phyloP scores from a whole-genome alignment of 2,329 filamentous ascomycete genomes.

The Didymella keratinophila region DNA sequence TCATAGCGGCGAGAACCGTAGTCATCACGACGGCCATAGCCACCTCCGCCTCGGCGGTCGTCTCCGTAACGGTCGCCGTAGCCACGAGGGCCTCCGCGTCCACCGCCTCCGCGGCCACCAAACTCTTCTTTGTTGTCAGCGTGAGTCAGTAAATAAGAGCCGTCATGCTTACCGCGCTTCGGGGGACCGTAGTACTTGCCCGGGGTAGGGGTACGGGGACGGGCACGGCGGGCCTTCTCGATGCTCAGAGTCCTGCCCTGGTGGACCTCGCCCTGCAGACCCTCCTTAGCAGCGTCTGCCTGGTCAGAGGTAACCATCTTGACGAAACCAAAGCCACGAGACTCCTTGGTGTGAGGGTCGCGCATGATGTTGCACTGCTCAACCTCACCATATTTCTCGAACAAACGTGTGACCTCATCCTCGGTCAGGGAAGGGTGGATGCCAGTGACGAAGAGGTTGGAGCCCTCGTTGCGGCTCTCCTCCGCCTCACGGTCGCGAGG shows the following conservation, averaged over 20 bases:
- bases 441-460: constrained; percentile 98
- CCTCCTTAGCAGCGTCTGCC: constrained; percentile 96
- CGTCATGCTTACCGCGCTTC: constrained; percentile 79
- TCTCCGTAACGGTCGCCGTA: constrained; percentile 57
- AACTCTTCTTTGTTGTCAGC: constrained; percentile 51
- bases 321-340: constrained; percentile 97
- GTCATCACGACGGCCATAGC: constrained; percentile 56
- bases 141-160: not conserved
- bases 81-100: constrained; percentile 57
- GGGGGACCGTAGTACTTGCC: constrained; percentile 99
- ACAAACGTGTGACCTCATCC: constrained; percentile 89
- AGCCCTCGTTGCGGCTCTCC: constrained; percentile 87
- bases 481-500: constrained; percentile 71
- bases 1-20: constrained; percentile 54
- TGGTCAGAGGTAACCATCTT: constrained; percentile 97
- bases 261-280: constrained; percentile 91
- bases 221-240: constrained; percentile 95
- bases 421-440: constrained; percentile 94
- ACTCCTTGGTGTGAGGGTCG: constrained; percentile 97
- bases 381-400: constrained; percentile 98
- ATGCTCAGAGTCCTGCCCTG: constrained; percentile 97
- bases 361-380: constrained; percentile 99
- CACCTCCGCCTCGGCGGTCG: constrained; percentile 59
- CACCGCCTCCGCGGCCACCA: constrained; percentile 55
- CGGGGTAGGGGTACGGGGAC: constrained; percentile 93